phyloP scores from a whole-genome alignment of 2,329 filamentous ascomycete species.

The Aureobasidium sp. region DNA sequence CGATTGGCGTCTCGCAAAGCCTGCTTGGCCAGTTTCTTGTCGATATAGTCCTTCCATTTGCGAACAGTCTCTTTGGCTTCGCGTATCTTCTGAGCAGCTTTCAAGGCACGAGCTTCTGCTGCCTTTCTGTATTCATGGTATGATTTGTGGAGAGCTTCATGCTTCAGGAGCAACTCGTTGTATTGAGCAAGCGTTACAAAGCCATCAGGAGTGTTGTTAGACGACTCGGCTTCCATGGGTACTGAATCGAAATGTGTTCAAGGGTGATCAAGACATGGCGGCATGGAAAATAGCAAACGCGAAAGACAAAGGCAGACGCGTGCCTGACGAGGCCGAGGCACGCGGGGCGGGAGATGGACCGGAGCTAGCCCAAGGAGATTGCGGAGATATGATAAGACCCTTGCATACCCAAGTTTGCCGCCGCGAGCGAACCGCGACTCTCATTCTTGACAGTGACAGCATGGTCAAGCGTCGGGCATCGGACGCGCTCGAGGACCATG shows the following conservation, averaged over 20 bases:
- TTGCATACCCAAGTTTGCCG: not conserved
- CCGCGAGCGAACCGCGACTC: not conserved
- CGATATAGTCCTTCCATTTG: constrained; percentile 29
- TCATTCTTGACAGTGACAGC: not conserved
- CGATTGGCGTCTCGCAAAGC: constrained; percentile 10
- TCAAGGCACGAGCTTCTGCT: constrained; percentile 5
- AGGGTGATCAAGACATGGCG: not conserved
- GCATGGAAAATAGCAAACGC: not conserved
- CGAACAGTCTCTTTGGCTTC: not conserved
- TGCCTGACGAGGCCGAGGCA: not conserved
- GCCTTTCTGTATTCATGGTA: constrained; percentile 4
- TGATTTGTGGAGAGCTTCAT: constrained; percentile 7
- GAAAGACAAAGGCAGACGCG: constrained; percentile 8
- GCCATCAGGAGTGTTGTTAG: not conserved
- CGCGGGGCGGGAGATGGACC: constrained; percentile 6
- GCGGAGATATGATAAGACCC: not conserved
- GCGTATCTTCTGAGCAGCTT: constrained; percentile 10
- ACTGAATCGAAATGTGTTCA: not conserved
- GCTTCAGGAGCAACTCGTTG: constrained; percentile 1
- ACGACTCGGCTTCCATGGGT: not conserved
- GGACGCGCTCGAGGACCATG: constrained; percentile 5
- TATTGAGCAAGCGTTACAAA: constrained; percentile 1
- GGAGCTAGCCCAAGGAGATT: not conserved
- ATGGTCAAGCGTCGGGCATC: constrained; percentile 14
- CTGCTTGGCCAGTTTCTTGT: constrained; percentile 21